phyloP scores from a whole-genome alignment of 208 protist species.

The Sergeia podlipaevii region DNA sequence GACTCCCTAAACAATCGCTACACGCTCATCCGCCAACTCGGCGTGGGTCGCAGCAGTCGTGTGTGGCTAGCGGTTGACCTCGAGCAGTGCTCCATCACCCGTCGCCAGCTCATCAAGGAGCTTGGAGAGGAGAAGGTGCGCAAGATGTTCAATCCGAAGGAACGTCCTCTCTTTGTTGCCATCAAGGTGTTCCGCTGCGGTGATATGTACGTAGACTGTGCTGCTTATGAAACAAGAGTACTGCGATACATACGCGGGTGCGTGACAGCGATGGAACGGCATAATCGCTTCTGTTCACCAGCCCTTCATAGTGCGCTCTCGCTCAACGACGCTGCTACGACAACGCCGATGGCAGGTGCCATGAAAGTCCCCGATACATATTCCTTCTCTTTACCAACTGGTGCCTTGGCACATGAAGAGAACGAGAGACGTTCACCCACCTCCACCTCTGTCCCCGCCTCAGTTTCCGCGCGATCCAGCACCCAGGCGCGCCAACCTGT shows the following conservation, averaged over 20 bases:
- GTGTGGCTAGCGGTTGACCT: constrained; percentile 71
- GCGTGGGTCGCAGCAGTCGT: constrained; percentile 42
- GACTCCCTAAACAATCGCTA: constrained; percentile 65
- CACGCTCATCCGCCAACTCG: constrained; percentile 39
- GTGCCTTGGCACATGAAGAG: not conserved
- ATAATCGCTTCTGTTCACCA: no score
- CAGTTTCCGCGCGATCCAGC: not conserved
- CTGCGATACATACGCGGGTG: constrained; percentile 51
- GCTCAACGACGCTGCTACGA: not conserved
- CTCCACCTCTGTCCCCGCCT: not conserved
- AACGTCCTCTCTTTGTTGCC: constrained; percentile 51
- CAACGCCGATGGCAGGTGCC: not conserved
- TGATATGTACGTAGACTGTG: constrained; percentile 28
- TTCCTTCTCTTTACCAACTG: no score
- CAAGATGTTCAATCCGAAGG: constrained; percentile 24
- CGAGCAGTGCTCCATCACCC: constrained; percentile 37
- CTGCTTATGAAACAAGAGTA: constrained; percentile 39
- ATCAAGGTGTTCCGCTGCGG: constrained; percentile 73
- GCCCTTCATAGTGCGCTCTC: constrained; percentile 1
- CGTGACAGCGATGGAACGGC: constrained; percentile 19
- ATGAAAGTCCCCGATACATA: not conserved
- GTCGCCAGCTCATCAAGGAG: constrained; percentile 32
- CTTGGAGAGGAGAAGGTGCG: constrained; percentile 30
- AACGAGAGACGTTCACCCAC: not conserved
- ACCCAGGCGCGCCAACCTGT: no score